Evolutionary conservation across 176 grass and related monocot genomes (phyloP), one percentile per base, ranked within the genome.

Genomic region (Aegilops speltoides): DNA sequence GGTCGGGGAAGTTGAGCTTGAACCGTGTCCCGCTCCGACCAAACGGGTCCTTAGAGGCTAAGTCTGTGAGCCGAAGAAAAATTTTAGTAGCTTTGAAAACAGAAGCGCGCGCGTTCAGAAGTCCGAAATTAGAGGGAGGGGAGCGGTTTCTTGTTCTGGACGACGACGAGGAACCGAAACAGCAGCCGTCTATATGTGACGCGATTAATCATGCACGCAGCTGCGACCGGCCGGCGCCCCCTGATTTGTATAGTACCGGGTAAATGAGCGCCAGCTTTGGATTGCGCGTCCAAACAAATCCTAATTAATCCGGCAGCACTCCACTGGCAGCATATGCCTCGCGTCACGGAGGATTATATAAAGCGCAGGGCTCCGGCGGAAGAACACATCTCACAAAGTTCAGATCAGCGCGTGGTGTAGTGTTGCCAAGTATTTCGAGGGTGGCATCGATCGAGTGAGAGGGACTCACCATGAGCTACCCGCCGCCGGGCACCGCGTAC

Each of bases 401-500:
- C 15, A 50, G 41, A 52, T 0, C 14, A 26, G 12, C 25, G 13
- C 24, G 0, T 2, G 0, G 46, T 25, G 3, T 50, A 5, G 41
- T 1, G 26, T 56, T 19, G 15, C 52, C 52, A 20, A n/a, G n/a
- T n/a, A n/a, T n/a, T n/a, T n/a, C n/a, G n/a, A n/a, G 19, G 7
- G 12, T 29, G 7, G 10, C 3, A 5, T 10, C 14, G 41, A 2
- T 50, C 72, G 43, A 52, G 72, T 17, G 43, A 56, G 50, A 19
- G 43, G 4, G 3, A 57, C 0, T 2, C 52, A 20, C 73, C 73
- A 76, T 77, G 74, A 77, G 74, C 74, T 91, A 87, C 82, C 87
- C 80, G 23, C 81, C 84, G 6, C 80, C 74, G 33, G 87, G 80
- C 85, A 74, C 80, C 14, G 75, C 76, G 25, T 93, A 93, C 85